These are phyloP conservation scores for Earliella scabrosa DNA, from an alignment of 1,284 basidiomycete genomes.

Conservation along the genomic window DNA sequence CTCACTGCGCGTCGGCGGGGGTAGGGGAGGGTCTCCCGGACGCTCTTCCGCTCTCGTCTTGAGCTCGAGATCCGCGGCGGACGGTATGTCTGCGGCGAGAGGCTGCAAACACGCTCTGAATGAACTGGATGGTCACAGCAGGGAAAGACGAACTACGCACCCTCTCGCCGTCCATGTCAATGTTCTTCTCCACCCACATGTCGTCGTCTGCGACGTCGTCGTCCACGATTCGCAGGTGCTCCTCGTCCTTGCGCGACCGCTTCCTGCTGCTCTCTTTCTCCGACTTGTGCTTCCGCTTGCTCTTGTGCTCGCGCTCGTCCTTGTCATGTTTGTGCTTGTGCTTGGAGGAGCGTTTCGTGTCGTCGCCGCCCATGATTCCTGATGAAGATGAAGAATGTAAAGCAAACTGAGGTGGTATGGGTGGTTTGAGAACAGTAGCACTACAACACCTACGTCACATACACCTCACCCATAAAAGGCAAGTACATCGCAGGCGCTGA, in stretches of 20 bases:
- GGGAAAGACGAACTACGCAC: constrained; percentile 46
- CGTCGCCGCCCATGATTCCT: constrained; percentile 23
- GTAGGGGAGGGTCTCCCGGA: constrained; percentile 48
- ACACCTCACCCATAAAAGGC: constrained; percentile 4
- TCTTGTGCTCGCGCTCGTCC: constrained; percentile 44
- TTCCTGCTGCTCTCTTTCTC: constrained; percentile 42
- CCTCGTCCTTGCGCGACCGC: constrained; percentile 39
- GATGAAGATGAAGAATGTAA: background rate
- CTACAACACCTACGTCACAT: constrained; percentile 8
- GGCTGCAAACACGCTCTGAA: constrained; percentile 44
- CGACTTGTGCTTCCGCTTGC: constrained; percentile 56
- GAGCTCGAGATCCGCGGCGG: constrained; percentile 72
- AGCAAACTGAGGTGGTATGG: background rate
- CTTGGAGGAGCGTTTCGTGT: constrained; percentile 33
- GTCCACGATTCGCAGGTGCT: constrained; percentile 57
- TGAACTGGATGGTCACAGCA: background rate
- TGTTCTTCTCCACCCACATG: constrained; percentile 89
- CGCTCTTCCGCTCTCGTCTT: constrained; percentile 57
- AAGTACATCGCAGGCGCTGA: no score
- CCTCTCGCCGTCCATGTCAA: constrained; percentile 74
- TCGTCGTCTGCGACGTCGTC: constrained; percentile 71
- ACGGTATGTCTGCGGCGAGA: constrained; percentile 78
- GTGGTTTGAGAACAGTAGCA: background rate
- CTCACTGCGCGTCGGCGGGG: constrained; percentile 48
- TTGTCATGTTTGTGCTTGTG: constrained; percentile 43